Percentiles rank a stretch among this genome's conserved stretches.
Evolutionary conservation across 2,329 filamentous ascomycete species (phyloP).

Genomic region (Colletotrichum siamense): DNA sequence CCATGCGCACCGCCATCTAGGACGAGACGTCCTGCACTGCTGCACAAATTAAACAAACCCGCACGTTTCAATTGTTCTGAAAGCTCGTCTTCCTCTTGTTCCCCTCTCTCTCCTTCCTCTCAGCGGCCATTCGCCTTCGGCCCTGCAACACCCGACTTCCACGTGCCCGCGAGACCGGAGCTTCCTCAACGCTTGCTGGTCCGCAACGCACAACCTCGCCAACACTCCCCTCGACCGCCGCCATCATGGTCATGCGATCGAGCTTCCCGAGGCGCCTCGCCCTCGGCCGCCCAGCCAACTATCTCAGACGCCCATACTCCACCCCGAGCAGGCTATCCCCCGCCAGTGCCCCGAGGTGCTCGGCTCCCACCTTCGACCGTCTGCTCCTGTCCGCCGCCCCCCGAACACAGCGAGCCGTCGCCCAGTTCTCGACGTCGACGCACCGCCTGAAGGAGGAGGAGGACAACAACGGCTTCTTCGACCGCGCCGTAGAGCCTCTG

Average conservation of each 20-base stretch:
- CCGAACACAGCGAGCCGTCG: slow-evolving; percentile 31
- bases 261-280: slow-evolving; percentile 44
- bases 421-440: slow-evolving; percentile 42
- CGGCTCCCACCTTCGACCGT: slow-evolving; percentile 32
- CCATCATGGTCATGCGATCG: slow-evolving; percentile 46
- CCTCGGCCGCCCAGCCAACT: slow-evolving; percentile 38
- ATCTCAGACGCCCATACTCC: slow-evolving; percentile 29
- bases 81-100: neutral
- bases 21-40: neutral
- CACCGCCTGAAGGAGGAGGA: slow-evolving; percentile 40
- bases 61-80: neutral
- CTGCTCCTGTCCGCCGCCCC: slow-evolving; percentile 34
- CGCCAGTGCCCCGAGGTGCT: slow-evolving; percentile 16
- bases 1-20: slow-evolving; percentile 12
- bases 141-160: neutral
- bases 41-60: neutral
- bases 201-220: neutral
- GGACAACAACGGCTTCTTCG: slow-evolving; percentile 54
- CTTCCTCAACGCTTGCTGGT: neutral
- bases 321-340: slow-evolving; percentile 22
- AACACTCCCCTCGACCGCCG: neutral
- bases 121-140: neutral
- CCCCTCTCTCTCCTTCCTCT: neutral
- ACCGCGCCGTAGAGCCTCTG: slow-evolving; percentile 53
- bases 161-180: slow-evolving; percentile 3